Evolutionary conservation across 2,329 filamentous ascomycete genomes (phyloP), one percentile per base, ranked within the genome.

Genomic region (Colletotrichum lupini): DNA sequence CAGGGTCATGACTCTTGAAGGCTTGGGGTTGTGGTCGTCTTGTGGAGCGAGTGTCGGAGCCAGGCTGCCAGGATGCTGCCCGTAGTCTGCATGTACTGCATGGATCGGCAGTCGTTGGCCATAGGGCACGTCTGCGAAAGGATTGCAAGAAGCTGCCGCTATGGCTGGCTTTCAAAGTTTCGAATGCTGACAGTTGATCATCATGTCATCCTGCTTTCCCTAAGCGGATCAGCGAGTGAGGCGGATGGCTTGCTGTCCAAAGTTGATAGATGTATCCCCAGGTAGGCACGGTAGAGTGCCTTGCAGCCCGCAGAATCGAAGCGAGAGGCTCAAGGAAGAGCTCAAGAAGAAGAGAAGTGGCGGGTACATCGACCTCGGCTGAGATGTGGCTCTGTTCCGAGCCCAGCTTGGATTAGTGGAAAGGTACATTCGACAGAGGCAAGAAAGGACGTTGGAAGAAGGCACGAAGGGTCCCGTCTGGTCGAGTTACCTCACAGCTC

Each of bases 51-150:
- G 65, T 52, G 65, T 68, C 16, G 28, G 64, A 35, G 64, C 58
- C 28, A 22, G 69, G 35, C 49, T 71, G 56, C 22, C 61, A 22
- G 69, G 35, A 57, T 71, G 60, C 22, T 66, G 49, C 49, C 60
- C 49, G 56, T 56, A 57, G 49, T 35, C 66, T 73, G 70, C 67
- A 71, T 64, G 56, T 26, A 69, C 32, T 62, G 56, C 71, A 71
- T 66, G 67, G 60, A 61, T 73, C 71, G 56, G 67, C 46, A 73
- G 35, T 66, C 53, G 61, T 42, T 65, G 35, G 11, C 26, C 26
- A 52, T n/a, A 57, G 12, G 65, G 19, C 28, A 61, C n/a, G 28
- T 22, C 24, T 19, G 58, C n/a, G 37, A 22, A 55, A 53, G 28
- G 37, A 55, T 30, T 28, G 24, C 30, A 57, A 56, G 46, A 24